These are phyloP conservation scores for Trichomonascaceae sp. DNA, from an alignment of 1,139 yeast genomes.

Conservation along the genomic window DNA sequence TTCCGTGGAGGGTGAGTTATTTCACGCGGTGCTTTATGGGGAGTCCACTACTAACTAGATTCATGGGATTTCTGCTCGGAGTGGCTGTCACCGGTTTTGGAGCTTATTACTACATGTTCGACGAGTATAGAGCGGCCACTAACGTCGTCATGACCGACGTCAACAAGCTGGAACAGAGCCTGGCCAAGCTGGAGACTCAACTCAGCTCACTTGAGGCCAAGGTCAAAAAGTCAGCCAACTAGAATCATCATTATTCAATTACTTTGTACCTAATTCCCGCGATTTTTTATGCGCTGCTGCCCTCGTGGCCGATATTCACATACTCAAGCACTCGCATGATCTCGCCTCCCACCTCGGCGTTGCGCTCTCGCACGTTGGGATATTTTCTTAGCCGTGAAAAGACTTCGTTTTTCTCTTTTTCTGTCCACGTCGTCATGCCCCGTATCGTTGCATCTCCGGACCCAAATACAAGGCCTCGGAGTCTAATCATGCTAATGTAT, in stretches of 20 bases:
- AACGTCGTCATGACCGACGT: slow-evolving; percentile 66
- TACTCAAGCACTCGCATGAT: slow-evolving; percentile 82
- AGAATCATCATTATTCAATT: no score
- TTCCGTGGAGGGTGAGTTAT: slow-evolving; percentile 22
- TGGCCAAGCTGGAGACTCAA: slow-evolving; percentile 48
- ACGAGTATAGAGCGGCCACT: slow-evolving; percentile 63
- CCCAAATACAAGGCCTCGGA: slow-evolving; percentile 57
- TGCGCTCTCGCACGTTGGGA: slow-evolving; percentile 43
- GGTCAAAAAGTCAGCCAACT: no score
- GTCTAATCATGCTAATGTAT: slow-evolving; percentile 60
- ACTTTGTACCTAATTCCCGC: no score
- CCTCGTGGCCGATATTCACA: no score
- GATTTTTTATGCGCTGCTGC: no score
- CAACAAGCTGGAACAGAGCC: slow-evolving; percentile 52
- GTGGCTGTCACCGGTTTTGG: slow-evolving; percentile 61
- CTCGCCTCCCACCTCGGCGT: slow-evolving; percentile 71
- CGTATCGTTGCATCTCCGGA: no score
- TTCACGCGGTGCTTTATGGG: not conserved
- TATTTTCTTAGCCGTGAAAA: no score
- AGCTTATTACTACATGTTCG: slow-evolving; percentile 65
- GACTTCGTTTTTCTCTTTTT: no score
- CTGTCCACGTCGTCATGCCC: no score
- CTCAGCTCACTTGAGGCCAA: slow-evolving; percentile 22
- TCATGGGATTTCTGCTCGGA: slow-evolving; percentile 63
- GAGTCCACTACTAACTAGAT: slow-evolving; percentile 6